Base-by-base conservation (phyloP, 1,284 basidiomycete species). In the Rhodotorula mucilaginosa region DNA sequence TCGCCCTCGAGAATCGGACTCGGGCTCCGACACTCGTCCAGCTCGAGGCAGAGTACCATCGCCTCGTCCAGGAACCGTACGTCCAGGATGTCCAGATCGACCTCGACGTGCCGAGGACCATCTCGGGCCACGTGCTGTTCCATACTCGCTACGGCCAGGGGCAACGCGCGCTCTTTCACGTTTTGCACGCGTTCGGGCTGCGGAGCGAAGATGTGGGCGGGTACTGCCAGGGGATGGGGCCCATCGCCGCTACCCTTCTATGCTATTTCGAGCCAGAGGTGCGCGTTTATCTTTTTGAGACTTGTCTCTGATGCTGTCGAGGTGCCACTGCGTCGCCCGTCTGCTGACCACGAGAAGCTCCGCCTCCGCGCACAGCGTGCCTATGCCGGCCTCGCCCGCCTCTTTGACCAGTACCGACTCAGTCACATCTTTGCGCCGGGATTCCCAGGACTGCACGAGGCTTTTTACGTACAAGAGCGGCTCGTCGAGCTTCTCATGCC, bases 191-290 rank as follows among this genome's bases (percentile, higher is more conserved):
- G 58, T 93, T 97, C 39, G 72, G 72, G 5, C 57, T 77, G 5
- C 48, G 71, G 48, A 98, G 97, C 77, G 71, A 73, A 34, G 71
- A 73, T 18, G 68, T 73, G 15, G 75, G 75, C 7, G 97, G 94
- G 4, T 99, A 99, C 81, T 96, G 96, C 68, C 97, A 99, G 83
- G 96, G 97, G 64, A 99, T 99, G 96, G 96, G 97, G 0, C 92
- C 95, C 10, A 92, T 99, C 65, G 94, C 95, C 0, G 93, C 95
- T 0, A 97, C 94, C 2, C 85, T 99, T 46, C 86, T 99, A 21
- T 94, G 91, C 82, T 98, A 99, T 81, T 91, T 93, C 80, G 89
- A 90, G 72, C 91, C 93, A 7, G 91, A 93, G 79, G 85, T 85
- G 62, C 67, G 82, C 79, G 29, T 0, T 31, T 15, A 5, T 23